These are phyloP conservation scores for Tolypocladium guangdongense DNA, from an alignment of 2,329 filamentous ascomycete species.

Conservation along the genomic window DNA sequence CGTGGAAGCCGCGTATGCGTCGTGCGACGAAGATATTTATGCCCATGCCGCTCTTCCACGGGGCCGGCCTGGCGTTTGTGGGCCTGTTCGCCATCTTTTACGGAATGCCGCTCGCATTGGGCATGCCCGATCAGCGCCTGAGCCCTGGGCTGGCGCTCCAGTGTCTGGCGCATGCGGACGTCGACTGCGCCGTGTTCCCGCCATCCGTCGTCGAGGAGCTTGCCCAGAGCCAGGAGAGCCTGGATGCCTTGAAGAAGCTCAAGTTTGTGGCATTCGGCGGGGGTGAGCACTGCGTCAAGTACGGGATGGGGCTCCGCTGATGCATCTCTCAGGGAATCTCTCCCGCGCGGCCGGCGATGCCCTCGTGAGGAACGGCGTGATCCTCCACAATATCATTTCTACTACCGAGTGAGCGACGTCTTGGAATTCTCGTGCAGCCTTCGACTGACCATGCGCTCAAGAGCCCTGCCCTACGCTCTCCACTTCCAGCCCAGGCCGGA, in stretches of 20 bases:
- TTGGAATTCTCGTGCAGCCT: too few species aligned
- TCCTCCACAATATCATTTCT: slow-evolving; percentile 25
- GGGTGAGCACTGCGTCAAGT: slow-evolving; percentile 13
- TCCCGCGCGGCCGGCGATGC: slow-evolving; percentile 23
- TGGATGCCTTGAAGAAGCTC: slow-evolving; percentile 20
- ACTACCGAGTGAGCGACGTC: slow-evolving; percentile 27
- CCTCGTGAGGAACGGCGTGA: slow-evolving; percentile 22
- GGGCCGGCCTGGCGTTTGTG: slow-evolving; percentile 9
- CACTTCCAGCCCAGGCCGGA: slow-evolving; percentile 18
- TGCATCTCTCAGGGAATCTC: slow-evolving; percentile 19
- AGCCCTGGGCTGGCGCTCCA: slow-evolving; percentile 21
- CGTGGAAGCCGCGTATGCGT: neutral
- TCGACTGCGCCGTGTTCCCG: slow-evolving; percentile 19
- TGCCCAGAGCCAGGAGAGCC: slow-evolving; percentile 17
- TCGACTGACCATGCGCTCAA: slow-evolving; percentile 4
- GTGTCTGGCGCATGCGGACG: slow-evolving; percentile 15
- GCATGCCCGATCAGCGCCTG: slow-evolving; percentile 20
- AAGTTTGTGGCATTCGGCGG: slow-evolving; percentile 24
- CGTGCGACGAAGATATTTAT: slow-evolving; percentile 3
- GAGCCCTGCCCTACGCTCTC: slow-evolving; percentile 21
- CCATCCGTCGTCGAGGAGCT: slow-evolving; percentile 33
- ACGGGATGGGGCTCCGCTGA: neutral
- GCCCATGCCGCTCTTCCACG: slow-evolving; percentile 13
- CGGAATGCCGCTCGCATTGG: slow-evolving; percentile 13
- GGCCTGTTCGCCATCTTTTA: slow-evolving; percentile 4